Percentiles rank a stretch among this genome's conserved stretches.
These are phyloP conservation scores for Phaeosphaeriaceae sp. DNA, from an alignment of 2,329 filamentous ascomycete species.

Conservation along the genomic window DNA sequence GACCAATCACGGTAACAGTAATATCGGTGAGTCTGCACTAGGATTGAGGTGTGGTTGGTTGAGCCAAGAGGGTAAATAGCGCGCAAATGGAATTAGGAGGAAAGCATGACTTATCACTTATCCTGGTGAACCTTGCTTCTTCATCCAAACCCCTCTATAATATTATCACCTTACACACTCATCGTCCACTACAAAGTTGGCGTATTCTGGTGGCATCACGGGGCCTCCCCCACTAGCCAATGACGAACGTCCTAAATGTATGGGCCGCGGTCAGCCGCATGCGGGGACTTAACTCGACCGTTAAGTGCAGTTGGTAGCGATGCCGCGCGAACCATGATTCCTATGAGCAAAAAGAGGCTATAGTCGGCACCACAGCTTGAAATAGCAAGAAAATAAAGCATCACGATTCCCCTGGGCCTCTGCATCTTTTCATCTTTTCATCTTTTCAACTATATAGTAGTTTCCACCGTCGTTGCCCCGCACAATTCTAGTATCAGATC, in stretches of 20 bases:
- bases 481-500: constrained; percentile 19
- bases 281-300: constrained; percentile 8
- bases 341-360: constrained; percentile 35
- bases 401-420: constrained; percentile 5
- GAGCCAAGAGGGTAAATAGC: constrained; percentile 17
- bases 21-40: no score
- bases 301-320: constrained; percentile 28
- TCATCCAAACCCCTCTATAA: neutral
- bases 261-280: constrained; percentile 31
- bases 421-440: constrained; percentile 10
- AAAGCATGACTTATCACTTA: no score
- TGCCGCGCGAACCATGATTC: constrained; percentile 14
- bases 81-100: constrained; percentile 19
- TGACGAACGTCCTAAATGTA: constrained; percentile 23
- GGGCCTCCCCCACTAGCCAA: constrained; percentile 23
- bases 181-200: constrained; percentile 2
- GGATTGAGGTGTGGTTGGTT: constrained; percentile 18
- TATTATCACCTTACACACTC: neutral
- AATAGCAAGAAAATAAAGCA: constrained; percentile 29
- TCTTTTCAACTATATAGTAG: constrained; percentile 4
- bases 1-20: no score
- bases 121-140: no score
- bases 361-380: constrained; percentile 28
- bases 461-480: constrained; percentile 24
- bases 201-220: constrained; percentile 13